Conservation (phyloP, 2,329 filamentous ascomycete genomes). For the Sporothrix protearum region DNA sequence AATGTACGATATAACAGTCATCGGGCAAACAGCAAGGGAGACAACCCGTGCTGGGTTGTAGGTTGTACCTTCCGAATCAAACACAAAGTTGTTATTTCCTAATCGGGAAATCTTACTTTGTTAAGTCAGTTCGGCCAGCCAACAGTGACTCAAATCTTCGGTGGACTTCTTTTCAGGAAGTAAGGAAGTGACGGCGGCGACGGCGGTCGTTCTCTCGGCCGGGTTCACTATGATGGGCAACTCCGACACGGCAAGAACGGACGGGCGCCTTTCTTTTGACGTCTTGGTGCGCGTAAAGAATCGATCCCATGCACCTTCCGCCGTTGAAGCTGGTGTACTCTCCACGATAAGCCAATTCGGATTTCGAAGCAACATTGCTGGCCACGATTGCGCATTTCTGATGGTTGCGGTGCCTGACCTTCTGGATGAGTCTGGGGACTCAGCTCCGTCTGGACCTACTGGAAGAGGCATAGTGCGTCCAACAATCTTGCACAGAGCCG, state of each 20-base stretch:
- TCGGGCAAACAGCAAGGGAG: neutral
- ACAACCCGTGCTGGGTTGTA: neutral
- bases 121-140: neutral
- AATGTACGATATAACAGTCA: neutral
- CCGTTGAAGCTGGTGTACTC: neutral
- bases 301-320: neutral
- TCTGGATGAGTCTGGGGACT: neutral
- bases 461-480: slow-evolving; percentile 11
- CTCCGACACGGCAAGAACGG: slow-evolving; percentile 1
- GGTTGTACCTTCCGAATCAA: slow-evolving; percentile 8
- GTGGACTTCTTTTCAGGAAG: neutral
- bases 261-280: neutral
- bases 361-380: neutral
- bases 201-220: slow-evolving; percentile 2
- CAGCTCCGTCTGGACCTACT: slow-evolving; percentile 17
- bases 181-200: neutral
- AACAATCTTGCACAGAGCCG: neutral
- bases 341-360: neutral
- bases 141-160: neutral
- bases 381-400: neutral
- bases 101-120: slow-evolving; percentile 15
- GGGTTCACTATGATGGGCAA: neutral
- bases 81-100: neutral
- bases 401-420: neutral
- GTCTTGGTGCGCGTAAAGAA: neutral